Base-by-base conservation (phyloP, 1,139 yeast species). In the Diutina sp. region DNA sequence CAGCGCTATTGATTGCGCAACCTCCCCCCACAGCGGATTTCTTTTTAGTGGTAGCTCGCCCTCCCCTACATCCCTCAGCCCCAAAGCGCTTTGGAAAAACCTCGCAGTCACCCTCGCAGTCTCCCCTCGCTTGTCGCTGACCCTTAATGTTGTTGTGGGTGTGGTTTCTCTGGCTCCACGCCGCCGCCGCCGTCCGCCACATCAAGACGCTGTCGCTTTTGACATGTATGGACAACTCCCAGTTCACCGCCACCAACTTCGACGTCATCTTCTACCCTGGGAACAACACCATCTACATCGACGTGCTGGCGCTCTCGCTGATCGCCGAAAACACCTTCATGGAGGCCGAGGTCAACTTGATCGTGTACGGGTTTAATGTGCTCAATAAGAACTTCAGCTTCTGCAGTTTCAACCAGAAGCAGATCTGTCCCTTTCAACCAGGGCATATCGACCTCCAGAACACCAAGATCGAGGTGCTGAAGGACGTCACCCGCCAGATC, bases 301-400 rank as follows among this genome's bases (percentile, higher is more conserved):
- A 87, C 63, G 76, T 93, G 46, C 79, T 83, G 57, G 97, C 97
- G 38, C 77, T 87, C 32, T 87, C 97, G 9, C 85, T 91, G 44
- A 82, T 95, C 60, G 25, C 53, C 2, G 80, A 84, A 58, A 41
- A 41, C 21, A 91, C 87, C 55, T 79, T 87, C 55, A 82, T 91
- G 58, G 74, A 79, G 3, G 95, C 95, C n/a, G 73, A 82, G 55
- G 72, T 85, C 55, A 77, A 82, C 56, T 72, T 93, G 58, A 82
- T 87, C 61, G 91, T 90, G 3, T 93, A 95, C 67, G 99, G 99
- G 16, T 71, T 91, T 59, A 80, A 79, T 55, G 79, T 85, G 14
- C 69, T 89, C 58, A 72, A 78, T 57, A 75, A 74, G 62, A 72
- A 78, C 35, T 65, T 91, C 55, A 72, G 83, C 56, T 79, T 90